Evolutionary conservation across 805 yeast genomes (phyloP), one percentile per base, ranked within the genome.

Genomic region (Candida suzukii): DNA sequence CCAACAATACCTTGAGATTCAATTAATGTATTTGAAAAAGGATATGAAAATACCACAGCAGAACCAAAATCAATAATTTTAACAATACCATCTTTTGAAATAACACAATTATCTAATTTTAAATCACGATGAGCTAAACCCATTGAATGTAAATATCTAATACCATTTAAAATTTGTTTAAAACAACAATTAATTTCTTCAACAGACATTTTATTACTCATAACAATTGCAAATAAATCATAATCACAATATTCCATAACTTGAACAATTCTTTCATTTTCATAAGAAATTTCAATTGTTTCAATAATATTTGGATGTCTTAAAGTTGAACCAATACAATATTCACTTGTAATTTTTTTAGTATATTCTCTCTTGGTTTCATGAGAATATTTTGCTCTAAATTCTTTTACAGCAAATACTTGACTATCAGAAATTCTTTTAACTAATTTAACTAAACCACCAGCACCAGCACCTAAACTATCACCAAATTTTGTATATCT

Each of bases 191-290:
- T 80, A 29, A 87, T 74, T 61, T 90, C 97, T 35, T 72, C 78
- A 38, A 71, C 64, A 1, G 81, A 63, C 97, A 90, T 90, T 53
- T 85, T 83, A 51, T 88, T 87, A 40, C 90, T 80, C 95, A 90
- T 88, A 26, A 90, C 96, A 43, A 90, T 85, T 11, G 96, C 96
- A 63, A 90, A 90, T 49, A 90, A 68, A 59, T 90, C 97, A 58
- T 75, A 88, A 50, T 90, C 95, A 60, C 96, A 88, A 61, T 87
- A 90, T 57, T 90, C 97, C 95, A 90, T 84, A 37, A 90, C 90
- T 63, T 90, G 96, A 52, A 83, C 78, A 44, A 88, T 83, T 42
- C 91, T 71, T 47, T 86, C 93, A 50, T 83, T 79, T 54, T 90
- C 97, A 61, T 87, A 88, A 36, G 90, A 83, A 40, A 90, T 88